Percentiles rank a stretch among this genome's conserved stretches.
Evolutionary conservation across 2,329 filamentous ascomycete genomes (phyloP).

Genomic region (Ambrosiella beaveri): DNA sequence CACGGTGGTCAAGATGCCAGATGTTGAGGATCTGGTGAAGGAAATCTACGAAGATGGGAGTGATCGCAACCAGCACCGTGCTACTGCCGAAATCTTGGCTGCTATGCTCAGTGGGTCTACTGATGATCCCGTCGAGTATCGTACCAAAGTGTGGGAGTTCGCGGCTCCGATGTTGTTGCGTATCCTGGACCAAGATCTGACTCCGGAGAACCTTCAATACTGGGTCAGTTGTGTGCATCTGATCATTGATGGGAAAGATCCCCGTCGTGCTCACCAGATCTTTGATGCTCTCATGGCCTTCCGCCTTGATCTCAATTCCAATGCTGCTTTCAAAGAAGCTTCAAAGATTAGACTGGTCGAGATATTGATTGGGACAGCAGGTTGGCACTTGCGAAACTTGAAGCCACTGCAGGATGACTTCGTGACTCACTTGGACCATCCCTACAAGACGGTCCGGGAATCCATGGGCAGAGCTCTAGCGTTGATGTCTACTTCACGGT

Average conservation of each 20-base stretch:
- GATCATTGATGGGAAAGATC: constrained; percentile 75
- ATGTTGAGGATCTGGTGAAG: constrained; percentile 65
- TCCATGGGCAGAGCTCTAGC: constrained; percentile 81
- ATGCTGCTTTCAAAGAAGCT: constrained; percentile 96
- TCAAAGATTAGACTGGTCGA: constrained; percentile 87
- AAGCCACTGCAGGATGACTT: constrained; percentile 81
- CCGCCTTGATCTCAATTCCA: constrained; percentile 81
- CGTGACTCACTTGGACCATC: constrained; percentile 80
- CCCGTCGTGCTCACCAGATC: constrained; percentile 70
- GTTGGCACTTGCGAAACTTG: constrained; percentile 91
- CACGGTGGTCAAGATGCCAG: constrained; percentile 64
- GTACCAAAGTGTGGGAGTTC: constrained; percentile 70
- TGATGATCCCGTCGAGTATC: constrained; percentile 57
- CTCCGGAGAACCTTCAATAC: constrained; percentile 84
- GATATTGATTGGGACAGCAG: constrained; percentile 68
- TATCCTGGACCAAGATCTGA: constrained; percentile 80
- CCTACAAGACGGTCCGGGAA: constrained; percentile 93
- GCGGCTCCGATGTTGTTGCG: constrained; percentile 73
- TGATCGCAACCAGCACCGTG: constrained; percentile 94
- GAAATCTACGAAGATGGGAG: constrained; percentile 79
- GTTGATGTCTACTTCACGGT: constrained; percentile 74
- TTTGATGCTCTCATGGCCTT: constrained; percentile 70
- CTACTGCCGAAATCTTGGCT: constrained; percentile 82
- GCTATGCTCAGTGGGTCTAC: constrained; percentile 66
- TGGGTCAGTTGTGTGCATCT: constrained; percentile 92